phyloP scores from a whole-genome alignment of 192 early-diverging fungal genomes.

The Globomyces pollinis-pini region DNA sequence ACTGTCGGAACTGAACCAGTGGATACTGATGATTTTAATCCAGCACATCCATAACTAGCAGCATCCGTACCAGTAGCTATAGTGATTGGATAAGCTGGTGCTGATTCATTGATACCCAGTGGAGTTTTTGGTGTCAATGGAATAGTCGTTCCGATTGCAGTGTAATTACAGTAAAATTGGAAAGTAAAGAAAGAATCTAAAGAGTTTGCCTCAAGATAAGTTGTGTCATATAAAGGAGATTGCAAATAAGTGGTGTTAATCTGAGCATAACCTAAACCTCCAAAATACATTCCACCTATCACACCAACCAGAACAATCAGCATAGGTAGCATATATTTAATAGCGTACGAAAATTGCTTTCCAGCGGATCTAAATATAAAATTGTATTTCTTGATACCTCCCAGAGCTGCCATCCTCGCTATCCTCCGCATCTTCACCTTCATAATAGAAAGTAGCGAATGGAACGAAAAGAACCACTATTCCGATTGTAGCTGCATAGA shows the following conservation, averaged over 20 bases:
- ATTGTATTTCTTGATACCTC: conserved; percentile 25
- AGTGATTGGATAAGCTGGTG: neutral
- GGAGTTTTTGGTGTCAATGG: conserved; percentile 5
- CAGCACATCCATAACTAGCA: neutral
- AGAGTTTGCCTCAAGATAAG: conserved; percentile 2
- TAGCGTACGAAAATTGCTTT: conserved; percentile 38
- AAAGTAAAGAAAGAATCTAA: conserved; percentile 4
- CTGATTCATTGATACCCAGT: neutral
- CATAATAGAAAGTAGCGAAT: conserved; percentile 59
- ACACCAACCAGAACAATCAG: conserved; percentile 33
- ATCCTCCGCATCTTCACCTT: conserved; percentile 41
- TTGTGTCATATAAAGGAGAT: conserved; percentile 11
- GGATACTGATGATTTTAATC: no score
- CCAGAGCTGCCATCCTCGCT: conserved; percentile 34
- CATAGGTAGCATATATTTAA: conserved; percentile 49
- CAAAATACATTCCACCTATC: conserved; percentile 41
- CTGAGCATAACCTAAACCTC: conserved; percentile 34
- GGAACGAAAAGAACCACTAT: conserved; percentile 44
- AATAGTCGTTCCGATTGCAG: neutral
- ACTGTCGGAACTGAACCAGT: neutral
- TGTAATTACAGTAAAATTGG: conserved; percentile 7
- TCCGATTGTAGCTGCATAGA: conserved; percentile 39
- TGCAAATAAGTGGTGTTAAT: conserved; percentile 18
- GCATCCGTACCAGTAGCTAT: neutral
- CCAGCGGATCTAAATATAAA: conserved; percentile 15